Evolutionary conservation across 768 basidiomycete species (phyloP), one percentile per base, ranked within the genome.

Genomic region (Leccinum sublutescens): DNA sequence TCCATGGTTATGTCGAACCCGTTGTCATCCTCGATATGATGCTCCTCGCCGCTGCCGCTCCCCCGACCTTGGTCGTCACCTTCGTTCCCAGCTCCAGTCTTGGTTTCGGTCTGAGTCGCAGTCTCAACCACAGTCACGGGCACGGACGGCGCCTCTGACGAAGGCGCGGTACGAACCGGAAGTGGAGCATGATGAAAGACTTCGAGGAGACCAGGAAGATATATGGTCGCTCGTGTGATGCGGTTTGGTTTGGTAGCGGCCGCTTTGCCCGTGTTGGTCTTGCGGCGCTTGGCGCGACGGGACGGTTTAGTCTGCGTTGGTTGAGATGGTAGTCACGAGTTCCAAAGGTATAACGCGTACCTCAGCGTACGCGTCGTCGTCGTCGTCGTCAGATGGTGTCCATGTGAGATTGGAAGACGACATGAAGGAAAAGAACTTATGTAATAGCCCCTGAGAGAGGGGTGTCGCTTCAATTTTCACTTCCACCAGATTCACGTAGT

Each of bases 1-100:
- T 72, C 70, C 47, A 79, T 73, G 27, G 66, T 61, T 12, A 66
- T 55, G 40, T 79, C 79, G 59, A 79, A 78, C 5, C 73, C 68
- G 34, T 58, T 62, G 38, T 50, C 50, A 19, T 47, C 49, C 52
- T n/a, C 21, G 21, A 21, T 21, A 21, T 21, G 33, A 43, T n/a
- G 36, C 36, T 0, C 36, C 15, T 38, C 15, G 36, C 36, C 2
- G 3, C 36, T 3, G 7, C 8, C 38, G 2, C 38, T 38, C 17
- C 38, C 7, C 38, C 1, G 17, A 17, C 38, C 15, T 17, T 38
- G 38, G 38, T 17, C 17, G 1, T 17, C 17, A 38, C 8, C 38
- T 2, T 17, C 7, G 17, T 38, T 17, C 14, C 38, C 17, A 38
- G 38, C 38, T 38, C 38, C 3, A 38, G 17, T 21, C 33, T 47